phyloP scores from a whole-genome alignment of 306 rosid species.

The Trifolium pratense region DNA sequence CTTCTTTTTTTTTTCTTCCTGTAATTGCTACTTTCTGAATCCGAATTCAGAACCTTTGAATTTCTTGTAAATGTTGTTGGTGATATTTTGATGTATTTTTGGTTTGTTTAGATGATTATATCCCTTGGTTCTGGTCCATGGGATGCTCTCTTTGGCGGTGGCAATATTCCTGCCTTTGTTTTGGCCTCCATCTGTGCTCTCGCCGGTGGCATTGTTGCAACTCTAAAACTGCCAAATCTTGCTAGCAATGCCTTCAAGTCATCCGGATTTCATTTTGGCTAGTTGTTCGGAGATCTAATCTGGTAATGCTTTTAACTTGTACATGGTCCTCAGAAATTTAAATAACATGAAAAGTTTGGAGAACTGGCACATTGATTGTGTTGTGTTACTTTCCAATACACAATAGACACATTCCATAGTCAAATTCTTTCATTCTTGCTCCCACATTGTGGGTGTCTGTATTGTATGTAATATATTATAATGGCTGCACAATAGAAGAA shows the following conservation, averaged over 20 bases:
- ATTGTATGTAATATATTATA: conserved; percentile 46
- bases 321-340: conserved; percentile 42
- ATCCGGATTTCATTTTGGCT: conserved; percentile 81
- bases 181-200: conserved; percentile 81
- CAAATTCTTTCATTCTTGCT: conserved; percentile 69
- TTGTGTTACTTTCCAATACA: conserved; percentile 43
- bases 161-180: conserved; percentile 89
- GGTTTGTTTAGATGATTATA: conserved; percentile 70
- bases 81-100: conserved; percentile 34
- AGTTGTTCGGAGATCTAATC: conserved; percentile 22
- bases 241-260: conserved; percentile 61
- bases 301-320: conserved; percentile 39
- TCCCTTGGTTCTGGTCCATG: conserved; percentile 96
- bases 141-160: conserved; percentile 96
- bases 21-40: conserved; percentile 12
- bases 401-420: conserved; percentile 48
- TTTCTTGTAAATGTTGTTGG: conserved; percentile 15
- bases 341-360: conserved; percentile 39
- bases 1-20: not conserved
- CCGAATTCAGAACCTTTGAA: not conserved
- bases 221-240: conserved; percentile 67
- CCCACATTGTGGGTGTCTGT: conserved; percentile 52
- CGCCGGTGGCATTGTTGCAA: conserved; percentile 74
- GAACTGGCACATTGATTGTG: conserved; percentile 38
- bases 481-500: conserved; percentile 40